Evolutionary conservation across 176 grass and related monocot genomes (phyloP).

Genomic region (Elymus sibiricus): DNA sequence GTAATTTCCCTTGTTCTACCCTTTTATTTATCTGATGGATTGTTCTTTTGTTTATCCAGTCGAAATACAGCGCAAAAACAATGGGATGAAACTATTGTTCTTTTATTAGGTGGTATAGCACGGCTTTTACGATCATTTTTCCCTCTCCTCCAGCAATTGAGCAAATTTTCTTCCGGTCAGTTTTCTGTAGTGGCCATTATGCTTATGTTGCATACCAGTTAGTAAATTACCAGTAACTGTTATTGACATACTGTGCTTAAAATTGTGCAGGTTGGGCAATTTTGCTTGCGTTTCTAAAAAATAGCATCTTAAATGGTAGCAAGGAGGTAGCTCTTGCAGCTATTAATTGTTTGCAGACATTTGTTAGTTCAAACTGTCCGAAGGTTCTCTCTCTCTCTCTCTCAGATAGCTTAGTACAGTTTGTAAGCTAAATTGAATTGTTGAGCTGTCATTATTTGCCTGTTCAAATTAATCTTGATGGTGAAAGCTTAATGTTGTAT

Average conservation of each 20-base stretch:
- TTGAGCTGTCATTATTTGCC: neutral
- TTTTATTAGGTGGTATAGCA: constrained; percentile 87
- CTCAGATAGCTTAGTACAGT: neutral
- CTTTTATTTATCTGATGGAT: constrained; percentile 20
- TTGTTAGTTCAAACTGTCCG: constrained; percentile 80
- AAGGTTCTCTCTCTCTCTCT: constrained; percentile 52
- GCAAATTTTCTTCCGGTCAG: constrained; percentile 81
- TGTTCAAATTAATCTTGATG: constrained; percentile 9
- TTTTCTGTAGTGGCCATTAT: constrained; percentile 19
- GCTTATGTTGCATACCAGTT: constrained; percentile 1
- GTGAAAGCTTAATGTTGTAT: neutral
- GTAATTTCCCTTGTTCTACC: neutral
- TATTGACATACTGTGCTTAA: constrained; percentile 13
- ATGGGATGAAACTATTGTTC: constrained; percentile 98
- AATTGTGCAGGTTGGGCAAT: constrained; percentile 72
- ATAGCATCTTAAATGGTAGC: constrained; percentile 87
- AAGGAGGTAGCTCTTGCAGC: constrained; percentile 99
- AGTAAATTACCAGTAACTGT: neutral
- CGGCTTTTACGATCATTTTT: constrained; percentile 89
- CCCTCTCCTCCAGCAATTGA: constrained; percentile 79
- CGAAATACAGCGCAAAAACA: constrained; percentile 98
- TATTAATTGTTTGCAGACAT: constrained; percentile 89
- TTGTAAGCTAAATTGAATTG: constrained; percentile 10
- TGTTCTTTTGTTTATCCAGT: constrained; percentile 41
- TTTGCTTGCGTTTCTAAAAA: constrained; percentile 85